Evolutionary conservation across 208 protist genomes (phyloP), one percentile per base, ranked within the genome.

Genomic region (Trypanosoma congolense): DNA sequence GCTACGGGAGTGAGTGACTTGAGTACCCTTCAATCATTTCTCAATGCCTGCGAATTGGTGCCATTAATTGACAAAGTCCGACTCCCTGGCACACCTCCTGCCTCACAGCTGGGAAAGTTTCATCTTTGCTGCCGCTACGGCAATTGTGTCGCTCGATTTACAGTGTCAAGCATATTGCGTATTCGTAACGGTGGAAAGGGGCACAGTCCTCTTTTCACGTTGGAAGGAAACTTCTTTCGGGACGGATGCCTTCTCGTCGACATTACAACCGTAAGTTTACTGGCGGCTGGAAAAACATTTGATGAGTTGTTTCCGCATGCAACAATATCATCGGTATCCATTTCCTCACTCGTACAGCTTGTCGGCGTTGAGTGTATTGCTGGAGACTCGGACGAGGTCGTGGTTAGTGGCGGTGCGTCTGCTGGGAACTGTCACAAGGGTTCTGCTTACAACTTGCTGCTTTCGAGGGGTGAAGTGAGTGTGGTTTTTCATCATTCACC

Each of bases 401-500:
- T 19, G 6, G 4, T 1, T 25, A 36, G 18, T 44, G 12, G 4
- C 29, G 50, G 41, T 21, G 18, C 16, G 30, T 47, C 38, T 30
- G 19, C 16, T 36, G 46, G 19, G 43, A 56, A n/a, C 26, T 8
- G 12, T 38, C 12, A 16, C 6, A 38, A 38, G 33, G 33, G 6
- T 6, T 38, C 33, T 6, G 33, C 9, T 12, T 10, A 8, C 21
- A 22, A 30, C 5, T 31, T 46, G 21, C 30, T 16, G 8, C 21
- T 41, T 24, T 16, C 22, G 9, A 58, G 40, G 8, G 49, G 64
- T 0, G 61, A 50, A 16, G 21, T 81, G 45, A 68, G 45, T 9
- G 57, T 74, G 26, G 64, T 79, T 19, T 86, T 78, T 52, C 56
- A 52, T 26, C 73, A 86, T 53, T 43, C 63, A 1, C 35, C 56